Percentiles rank a stretch among this genome's conserved stretches.
Conservation (phyloP, 1,284 basidiomycete genomes). For the Rhizopogon hawkerae region DNA sequence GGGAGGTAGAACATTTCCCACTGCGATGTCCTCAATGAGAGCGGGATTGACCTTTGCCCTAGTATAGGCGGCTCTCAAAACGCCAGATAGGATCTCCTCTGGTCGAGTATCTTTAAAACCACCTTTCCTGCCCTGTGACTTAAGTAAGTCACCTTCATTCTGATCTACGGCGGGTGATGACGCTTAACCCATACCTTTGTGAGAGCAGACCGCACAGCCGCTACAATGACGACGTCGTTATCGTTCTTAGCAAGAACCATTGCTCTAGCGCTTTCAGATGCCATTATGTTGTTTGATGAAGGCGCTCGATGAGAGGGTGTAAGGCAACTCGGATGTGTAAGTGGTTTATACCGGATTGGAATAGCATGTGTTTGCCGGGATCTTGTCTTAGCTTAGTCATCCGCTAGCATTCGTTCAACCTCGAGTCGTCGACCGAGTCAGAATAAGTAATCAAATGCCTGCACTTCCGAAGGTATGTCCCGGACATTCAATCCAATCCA, state of each 20-base stretch:
- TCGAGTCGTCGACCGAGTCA: too few relatives aligned
- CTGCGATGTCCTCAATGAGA: constrained; percentile 82
- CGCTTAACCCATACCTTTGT: constrained; percentile 57
- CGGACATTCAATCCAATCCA: too few relatives aligned
- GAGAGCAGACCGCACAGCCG: constrained; percentile 82
- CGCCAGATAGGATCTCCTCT: constrained; percentile 82
- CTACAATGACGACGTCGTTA: constrained; percentile 87
- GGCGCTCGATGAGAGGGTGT: not conserved
- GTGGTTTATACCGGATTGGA: constrained; percentile 13
- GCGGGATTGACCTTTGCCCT: constrained; percentile 66
- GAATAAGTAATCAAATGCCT: too few relatives aligned
- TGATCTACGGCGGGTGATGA: not conserved
- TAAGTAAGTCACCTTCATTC: constrained; percentile 8
- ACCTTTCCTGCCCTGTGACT: constrained; percentile 70
- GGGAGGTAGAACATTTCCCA: constrained; percentile 91
- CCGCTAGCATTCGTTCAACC: too few relatives aligned
- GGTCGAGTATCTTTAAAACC: constrained; percentile 91
- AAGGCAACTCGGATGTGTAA: not conserved
- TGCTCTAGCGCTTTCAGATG: constrained; percentile 26
- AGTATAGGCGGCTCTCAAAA: constrained; percentile 67
- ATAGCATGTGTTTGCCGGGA: constrained; percentile 22
- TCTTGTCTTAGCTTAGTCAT: too few relatives aligned
- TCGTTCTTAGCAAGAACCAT: constrained; percentile 50
- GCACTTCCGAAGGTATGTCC: too few relatives aligned
- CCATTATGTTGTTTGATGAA: constrained; percentile 4